Conservation (phyloP, 2,329 filamentous ascomycete species). For the Colletotrichum cordylinicola region DNA sequence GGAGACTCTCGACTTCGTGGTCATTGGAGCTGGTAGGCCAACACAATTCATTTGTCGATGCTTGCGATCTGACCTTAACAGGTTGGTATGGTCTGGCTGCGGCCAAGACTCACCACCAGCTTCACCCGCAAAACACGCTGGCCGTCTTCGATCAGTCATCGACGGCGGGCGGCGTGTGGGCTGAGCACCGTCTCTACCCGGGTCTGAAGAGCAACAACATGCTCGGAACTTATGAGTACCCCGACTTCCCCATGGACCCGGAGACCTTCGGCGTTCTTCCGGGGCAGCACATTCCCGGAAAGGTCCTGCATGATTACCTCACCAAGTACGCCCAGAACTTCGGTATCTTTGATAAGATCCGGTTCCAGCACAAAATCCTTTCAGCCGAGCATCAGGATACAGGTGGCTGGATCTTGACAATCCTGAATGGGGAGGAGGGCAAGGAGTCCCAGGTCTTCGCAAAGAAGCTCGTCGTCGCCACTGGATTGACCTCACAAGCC, state of each 20-base stretch:
- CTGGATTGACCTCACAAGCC: conserved; percentile 58
- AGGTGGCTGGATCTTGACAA: conserved; percentile 49
- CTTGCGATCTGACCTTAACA: conserved; percentile 8
- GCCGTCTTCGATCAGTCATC: conserved; percentile 62
- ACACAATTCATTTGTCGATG: neutral
- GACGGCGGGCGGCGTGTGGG: conserved; percentile 74
- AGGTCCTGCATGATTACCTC: conserved; percentile 53
- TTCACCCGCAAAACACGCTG: conserved; percentile 63
- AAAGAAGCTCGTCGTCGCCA: conserved; percentile 58
- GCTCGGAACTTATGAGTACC: conserved; percentile 74
- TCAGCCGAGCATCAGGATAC: conserved; percentile 45
- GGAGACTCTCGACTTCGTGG: conserved; percentile 52
- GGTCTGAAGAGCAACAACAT: conserved; percentile 78
- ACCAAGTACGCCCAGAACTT: conserved; percentile 49
- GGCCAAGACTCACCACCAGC: conserved; percentile 65
- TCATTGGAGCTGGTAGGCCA: conserved; percentile 58
- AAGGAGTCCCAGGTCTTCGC: conserved; percentile 37
- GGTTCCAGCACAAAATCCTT: conserved; percentile 42
- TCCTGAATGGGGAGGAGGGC: conserved; percentile 22
- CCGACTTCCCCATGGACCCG: conserved; percentile 73
- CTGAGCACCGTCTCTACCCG: conserved; percentile 69
- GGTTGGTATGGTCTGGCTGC: conserved; percentile 63
- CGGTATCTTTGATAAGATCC: conserved; percentile 44
- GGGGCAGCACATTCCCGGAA: conserved; percentile 53
- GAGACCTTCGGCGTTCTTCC: conserved; percentile 53